phyloP scores from a whole-genome alignment of 2,329 filamentous ascomycete species.

The Pestalotiopsis fici region DNA sequence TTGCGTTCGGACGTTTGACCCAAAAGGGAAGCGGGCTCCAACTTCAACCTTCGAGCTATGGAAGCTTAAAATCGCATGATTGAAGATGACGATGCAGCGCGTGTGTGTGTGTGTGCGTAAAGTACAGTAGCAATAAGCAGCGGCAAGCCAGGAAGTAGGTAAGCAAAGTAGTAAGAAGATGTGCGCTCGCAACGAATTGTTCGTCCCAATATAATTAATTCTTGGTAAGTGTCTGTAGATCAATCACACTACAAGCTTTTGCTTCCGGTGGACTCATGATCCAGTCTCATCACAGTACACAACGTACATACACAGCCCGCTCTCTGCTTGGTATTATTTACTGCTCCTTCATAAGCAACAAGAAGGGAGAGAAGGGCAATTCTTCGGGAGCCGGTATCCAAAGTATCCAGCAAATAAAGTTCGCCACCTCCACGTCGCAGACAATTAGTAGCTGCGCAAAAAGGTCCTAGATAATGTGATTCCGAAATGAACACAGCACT shows the following conservation, averaged over 20 bases:
- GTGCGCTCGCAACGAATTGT: not conserved
- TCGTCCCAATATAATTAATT: not conserved
- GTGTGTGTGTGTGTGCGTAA: not conserved
- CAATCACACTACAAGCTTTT: not conserved
- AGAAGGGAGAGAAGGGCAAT: too few species aligned
- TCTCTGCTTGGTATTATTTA: too few species aligned
- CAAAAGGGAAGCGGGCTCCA: not conserved
- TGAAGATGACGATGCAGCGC: not conserved
- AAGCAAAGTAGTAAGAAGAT: too few species aligned
- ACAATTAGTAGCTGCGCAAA: not conserved
- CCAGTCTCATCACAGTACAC: too few species aligned
- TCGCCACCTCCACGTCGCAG: not conserved
- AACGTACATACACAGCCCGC: too few species aligned
- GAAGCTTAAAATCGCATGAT: constrained; percentile 1
- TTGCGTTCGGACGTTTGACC: constrained; percentile 5
- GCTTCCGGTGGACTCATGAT: not conserved
- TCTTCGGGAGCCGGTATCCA: too few species aligned
- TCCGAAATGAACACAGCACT: too few species aligned
- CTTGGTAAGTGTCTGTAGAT: not conserved
- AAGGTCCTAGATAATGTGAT: too few species aligned
- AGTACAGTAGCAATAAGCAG: not conserved
- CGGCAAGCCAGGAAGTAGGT: not conserved
- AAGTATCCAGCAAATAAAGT: not conserved
- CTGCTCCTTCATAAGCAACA: too few species aligned
- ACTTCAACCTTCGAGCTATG: constrained; percentile 10